Base-by-base conservation (phyloP, 2,329 filamentous ascomycete genomes). In the Periconia macrospinosa region DNA sequence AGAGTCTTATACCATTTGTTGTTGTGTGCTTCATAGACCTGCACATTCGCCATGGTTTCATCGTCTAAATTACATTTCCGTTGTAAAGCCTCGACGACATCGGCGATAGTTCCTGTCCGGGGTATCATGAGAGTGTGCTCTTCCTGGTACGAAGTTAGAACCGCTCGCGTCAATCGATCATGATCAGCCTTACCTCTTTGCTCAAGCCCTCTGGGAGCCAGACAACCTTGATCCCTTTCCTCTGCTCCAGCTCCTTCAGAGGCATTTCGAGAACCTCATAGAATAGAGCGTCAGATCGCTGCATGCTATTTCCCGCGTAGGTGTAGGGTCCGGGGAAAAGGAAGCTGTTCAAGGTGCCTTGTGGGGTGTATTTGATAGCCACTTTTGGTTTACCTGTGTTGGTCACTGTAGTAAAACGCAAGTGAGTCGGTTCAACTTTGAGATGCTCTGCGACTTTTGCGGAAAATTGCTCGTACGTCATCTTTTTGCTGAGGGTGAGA, bases 251-350 rank as follows among this genome's bases (percentile, higher is more conserved):
- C 73, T 99, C 95, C 20, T 90, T 89, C 45, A 99, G 77, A 66
- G 91, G 96, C 80, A 97, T 96, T 58, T 99, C 94, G 41, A 99
- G 78, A 27, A 97, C 85, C 72, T 99, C 94, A 69, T 92, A 99
- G 73, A 88, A 97, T 49, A 99, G 80, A 1, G 88, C 85, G 73
- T 97, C 93, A 18, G 83, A 77, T 50, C 87, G 83, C 68, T 92
- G 89, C 30, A 82, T 86, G 52, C 78, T 72, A 55, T 83, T 83
- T 61, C 86, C 89, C 47, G 88, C 82, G 61, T 91, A 89, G 60
- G 86, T 86, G 49, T 90, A 90, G 1, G 67, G 63, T 49, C 87
- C 85, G 11, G 90, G 87, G 56, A 85, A 87, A 15, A 99, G 81
- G 43, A 97, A 96, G 58, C 85, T 86, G 49, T 84, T 82, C 13